phyloP scores from a whole-genome alignment of 306 rosid species.

The Dryas octopetala region DNA sequence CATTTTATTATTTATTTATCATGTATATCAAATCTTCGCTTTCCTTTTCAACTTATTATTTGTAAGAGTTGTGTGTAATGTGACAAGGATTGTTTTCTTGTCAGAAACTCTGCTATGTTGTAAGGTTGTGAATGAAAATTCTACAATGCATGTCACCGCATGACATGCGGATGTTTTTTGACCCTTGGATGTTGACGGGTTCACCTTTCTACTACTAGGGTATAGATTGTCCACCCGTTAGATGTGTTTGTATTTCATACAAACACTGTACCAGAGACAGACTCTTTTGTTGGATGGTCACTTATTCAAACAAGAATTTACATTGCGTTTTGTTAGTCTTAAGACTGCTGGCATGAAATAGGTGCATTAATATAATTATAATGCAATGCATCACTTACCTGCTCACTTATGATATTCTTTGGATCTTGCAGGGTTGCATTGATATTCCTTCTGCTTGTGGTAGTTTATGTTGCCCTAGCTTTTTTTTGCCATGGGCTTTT shows the following conservation, averaged over 20 bases:
- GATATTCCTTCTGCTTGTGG: slow-evolving; percentile 67
- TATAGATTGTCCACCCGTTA: too few species aligned
- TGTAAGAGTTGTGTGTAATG: not conserved
- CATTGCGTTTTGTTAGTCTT: not conserved
- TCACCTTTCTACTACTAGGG: too few species aligned
- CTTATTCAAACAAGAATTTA: not conserved
- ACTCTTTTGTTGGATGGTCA: too few species aligned
- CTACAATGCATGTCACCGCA: too few species aligned
- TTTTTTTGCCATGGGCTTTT: slow-evolving; percentile 88
- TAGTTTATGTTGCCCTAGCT: slow-evolving; percentile 70
- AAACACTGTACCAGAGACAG: too few species aligned
- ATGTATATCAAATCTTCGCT: not conserved
- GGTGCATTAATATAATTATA: not conserved
- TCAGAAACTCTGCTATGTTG: too few species aligned
- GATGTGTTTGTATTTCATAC: too few species aligned
- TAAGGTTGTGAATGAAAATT: too few species aligned
- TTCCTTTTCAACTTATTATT: not conserved
- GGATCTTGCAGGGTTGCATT: slow-evolving; percentile 74
- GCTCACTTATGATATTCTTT: slow-evolving; percentile 29
- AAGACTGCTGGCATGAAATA: not conserved
- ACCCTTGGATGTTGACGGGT: too few species aligned
- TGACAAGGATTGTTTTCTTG: not conserved
- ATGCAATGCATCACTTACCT: not conserved
- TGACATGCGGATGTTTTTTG: too few species aligned
- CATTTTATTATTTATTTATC: too few species aligned